phyloP scores from a whole-genome alignment of 129 eudicot species.

The Centaurea solstitialis region DNA sequence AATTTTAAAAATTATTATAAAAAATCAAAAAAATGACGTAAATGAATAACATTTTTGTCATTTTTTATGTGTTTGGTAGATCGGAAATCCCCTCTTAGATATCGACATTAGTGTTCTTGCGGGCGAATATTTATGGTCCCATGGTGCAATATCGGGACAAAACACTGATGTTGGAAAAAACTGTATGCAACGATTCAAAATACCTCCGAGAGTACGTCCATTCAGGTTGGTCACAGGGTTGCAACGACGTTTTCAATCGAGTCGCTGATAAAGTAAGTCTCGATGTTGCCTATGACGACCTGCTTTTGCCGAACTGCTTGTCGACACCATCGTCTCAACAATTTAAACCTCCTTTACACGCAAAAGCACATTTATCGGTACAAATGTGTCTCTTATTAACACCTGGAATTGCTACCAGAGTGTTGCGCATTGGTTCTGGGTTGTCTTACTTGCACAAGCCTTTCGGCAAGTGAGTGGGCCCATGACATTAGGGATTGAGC shows the following conservation, averaged over 20 bases:
- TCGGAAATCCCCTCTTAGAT: conserved; percentile 47
- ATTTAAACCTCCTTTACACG: conserved; percentile 37
- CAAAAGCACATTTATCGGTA: conserved; percentile 32
- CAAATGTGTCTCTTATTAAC: neutral
- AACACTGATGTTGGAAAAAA: conserved; percentile 38
- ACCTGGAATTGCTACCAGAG: neutral
- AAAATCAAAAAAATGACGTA: neutral
- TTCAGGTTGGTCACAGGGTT: conserved; percentile 41
- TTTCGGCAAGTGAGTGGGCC: too few relatives aligned
- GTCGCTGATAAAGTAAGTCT: conserved; percentile 27
- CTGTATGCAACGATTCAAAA: conserved; percentile 44
- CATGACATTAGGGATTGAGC: too few relatives aligned
- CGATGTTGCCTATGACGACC: conserved; percentile 26
- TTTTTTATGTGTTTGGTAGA: neutral
- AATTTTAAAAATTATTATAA: neutral
- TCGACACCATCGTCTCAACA: conserved; percentile 33
- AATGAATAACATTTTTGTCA: neutral
- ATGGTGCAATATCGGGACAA: conserved; percentile 47
- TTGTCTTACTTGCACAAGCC: too few relatives aligned
- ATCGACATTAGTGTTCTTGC: conserved; percentile 41
- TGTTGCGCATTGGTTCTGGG: too few relatives aligned
- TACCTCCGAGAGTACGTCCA: conserved; percentile 29
- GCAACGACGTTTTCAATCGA: conserved; percentile 36
- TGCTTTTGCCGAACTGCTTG: conserved; percentile 36
- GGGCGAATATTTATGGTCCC: conserved; percentile 44